Base-by-base conservation (phyloP, 108 stramenopile genomes). In the Skeletonema costatum region DNA sequence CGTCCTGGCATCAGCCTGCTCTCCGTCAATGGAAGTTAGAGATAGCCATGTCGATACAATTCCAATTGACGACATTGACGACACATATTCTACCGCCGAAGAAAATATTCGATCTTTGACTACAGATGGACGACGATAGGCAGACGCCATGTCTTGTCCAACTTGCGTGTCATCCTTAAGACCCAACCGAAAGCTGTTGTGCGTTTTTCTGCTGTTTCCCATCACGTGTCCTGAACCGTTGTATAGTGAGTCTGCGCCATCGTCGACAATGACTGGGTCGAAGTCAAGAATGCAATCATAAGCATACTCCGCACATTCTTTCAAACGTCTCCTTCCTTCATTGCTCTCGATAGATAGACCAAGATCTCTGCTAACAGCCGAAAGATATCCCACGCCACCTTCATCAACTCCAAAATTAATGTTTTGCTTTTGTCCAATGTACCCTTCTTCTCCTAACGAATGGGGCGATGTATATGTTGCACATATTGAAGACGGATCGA, bases 311-410 rank as follows among this genome's bases (percentile, higher is more conserved):
- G 82, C 82, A 12, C 77, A 77, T 48, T 30, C 56, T 67, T 44
- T 73, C 16, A 83, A 44, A 62, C 36, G 71, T 19, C 8, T 29
- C 50, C 35, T 77, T 25, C 50, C 71, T 73, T 42, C 44, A 8
- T 31, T 63, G 68, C 48, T 53, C 59, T 83, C 82, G 1, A 83
- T 66, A 29, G 60, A 51, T 68, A 83, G 68, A 5, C 82, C 76
- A 56, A 83, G 75, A 58, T 83, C 76, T 46, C 67, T 73, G 29
- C 82, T 76, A 29, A 77, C 38, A 44, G 73, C 82, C 8, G 82
- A 83, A n/a, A 73, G 33, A 67, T 58, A 83, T 17, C 82, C 82
- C 4, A 77, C 72, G 12, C 82, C 76, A 29, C 82, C 73, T 77
- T 77, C 76, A 60, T 83, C 76, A 5, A 83, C 64, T 30, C 68